phyloP scores from a whole-genome alignment of 2,329 filamentous ascomycete species.

The Penicillium sp. region DNA sequence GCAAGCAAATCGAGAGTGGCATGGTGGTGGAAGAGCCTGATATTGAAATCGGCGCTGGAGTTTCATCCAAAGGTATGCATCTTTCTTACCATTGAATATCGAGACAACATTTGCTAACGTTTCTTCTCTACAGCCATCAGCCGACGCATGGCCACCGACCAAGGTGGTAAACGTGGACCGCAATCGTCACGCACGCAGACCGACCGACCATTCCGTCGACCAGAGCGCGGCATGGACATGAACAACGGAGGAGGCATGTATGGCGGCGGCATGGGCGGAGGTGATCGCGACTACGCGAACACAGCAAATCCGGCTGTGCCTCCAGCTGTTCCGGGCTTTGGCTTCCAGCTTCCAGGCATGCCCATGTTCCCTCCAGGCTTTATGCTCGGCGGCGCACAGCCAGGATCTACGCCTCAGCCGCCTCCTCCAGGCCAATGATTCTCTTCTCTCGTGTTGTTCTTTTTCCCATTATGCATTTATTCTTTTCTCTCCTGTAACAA shows the following conservation, averaged over 20 bases:
- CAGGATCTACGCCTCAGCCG: conserved; percentile 28
- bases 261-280: conserved; percentile 22
- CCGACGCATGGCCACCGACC: conserved; percentile 49
- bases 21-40: conserved; percentile 95
- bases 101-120: not conserved
- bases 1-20: conserved; percentile 71
- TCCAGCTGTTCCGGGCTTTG: conserved; percentile 53
- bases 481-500: not conserved
- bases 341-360: conserved; percentile 50
- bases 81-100: not conserved
- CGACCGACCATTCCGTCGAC: conserved; percentile 30
- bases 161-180: conserved; percentile 47
- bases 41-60: conserved; percentile 95
- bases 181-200: conserved; percentile 40
- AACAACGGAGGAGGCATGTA: conserved; percentile 23
- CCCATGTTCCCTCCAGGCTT: conserved; percentile 48
- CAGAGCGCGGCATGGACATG: conserved; percentile 30
- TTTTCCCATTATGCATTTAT: not conserved
- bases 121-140: conserved; percentile 41
- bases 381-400: conserved; percentile 39
- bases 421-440: conserved; percentile 34
- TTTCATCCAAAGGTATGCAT: conserved; percentile 76
- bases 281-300: conserved; percentile 34
- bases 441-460: not conserved
- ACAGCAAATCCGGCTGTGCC: conserved; percentile 48